These are phyloP conservation scores for Phytophthora litchii DNA, from an alignment of 352 stramenopile genomes.

Conservation along the genomic window DNA sequence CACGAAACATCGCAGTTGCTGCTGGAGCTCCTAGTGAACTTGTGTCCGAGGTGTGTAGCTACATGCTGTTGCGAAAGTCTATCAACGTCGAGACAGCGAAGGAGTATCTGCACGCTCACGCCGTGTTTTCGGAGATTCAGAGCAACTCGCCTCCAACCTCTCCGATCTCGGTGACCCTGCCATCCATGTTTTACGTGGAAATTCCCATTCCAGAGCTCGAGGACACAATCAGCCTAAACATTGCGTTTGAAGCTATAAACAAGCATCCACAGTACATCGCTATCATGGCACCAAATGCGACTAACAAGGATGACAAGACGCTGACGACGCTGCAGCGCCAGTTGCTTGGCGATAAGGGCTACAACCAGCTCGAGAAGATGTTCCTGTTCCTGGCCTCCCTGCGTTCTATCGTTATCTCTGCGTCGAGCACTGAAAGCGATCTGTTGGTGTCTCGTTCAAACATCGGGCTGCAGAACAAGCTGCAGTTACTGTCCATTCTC, in stretches of 20 bases:
- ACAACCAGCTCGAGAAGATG: conserved; percentile 89
- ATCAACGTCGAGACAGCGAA: conserved; percentile 88
- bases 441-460: conserved; percentile 58
- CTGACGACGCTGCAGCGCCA: conserved; percentile 66
- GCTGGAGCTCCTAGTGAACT: conserved; percentile 77
- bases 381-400: conserved; percentile 85
- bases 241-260: conserved; percentile 82
- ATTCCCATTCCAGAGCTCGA: conserved; percentile 76
- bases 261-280: conserved; percentile 83
- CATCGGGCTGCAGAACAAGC: conserved; percentile 82
- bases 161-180: conserved; percentile 45
- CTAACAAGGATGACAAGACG: conserved; percentile 25
- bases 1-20: conserved; percentile 87
- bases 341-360: conserved; percentile 85
- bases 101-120: conserved; percentile 82
- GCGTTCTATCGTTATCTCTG: conserved; percentile 70
- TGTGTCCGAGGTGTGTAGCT: conserved; percentile 85
- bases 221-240: conserved; percentile 77
- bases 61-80: conserved; percentile 81
- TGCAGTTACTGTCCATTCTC: conserved; percentile 81
- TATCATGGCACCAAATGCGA: conserved; percentile 50
- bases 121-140: conserved; percentile 78
- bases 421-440: conserved; percentile 32
- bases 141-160: conserved; percentile 49
- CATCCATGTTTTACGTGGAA: conserved; percentile 89